Base-by-base conservation (phyloP, 257 asterid species). In the Plantago major region DNA sequence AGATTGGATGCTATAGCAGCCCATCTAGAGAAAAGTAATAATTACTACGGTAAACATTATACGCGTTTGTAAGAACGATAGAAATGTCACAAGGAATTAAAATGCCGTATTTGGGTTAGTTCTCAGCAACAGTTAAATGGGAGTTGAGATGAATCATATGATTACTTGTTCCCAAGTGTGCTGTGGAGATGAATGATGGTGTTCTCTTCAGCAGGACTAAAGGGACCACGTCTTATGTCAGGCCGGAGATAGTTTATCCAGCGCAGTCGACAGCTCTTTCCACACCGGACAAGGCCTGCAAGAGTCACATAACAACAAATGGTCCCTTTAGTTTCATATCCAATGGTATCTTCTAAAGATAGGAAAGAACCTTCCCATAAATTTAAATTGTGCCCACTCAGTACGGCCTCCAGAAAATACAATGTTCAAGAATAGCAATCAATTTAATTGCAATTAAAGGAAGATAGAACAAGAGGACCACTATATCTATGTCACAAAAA, bases 211-310 rank as follows among this genome's bases (percentile, higher is more conserved):
- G 77, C 82, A 6, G 74, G 55, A 68, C 62, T 75, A 33, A 87
- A 87, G 56, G 82, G 79, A 44, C 95, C 90, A 0, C 88, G 90
- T 62, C 53, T 77, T 11, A 84, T 79, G 74, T 74, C 79, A 4
- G 95, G 95, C 62, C 88, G 84, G 42, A 87, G 84, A 67, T 87
- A 87, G 73, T 87, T 87, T 49, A 71, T 70, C 94, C 94, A 87
- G 54, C 95, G 84, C 62, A 87, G 95, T 45, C 95, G 78, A 67
- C 95, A 87, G 72, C 95, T 82, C 83, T 87, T 87, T 55, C 90
- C 94, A 77, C 88, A 84, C 45, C 94, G 82, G 11, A 44, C 74
- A 42, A 87, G 88, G 63, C 95, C 95, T 87, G 79, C 49, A 63
- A 56, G 12, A 60, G 17, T 14, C 67, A 60, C 63, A 65, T 42